A percentile compares a stretch with the other conserved stretches of the same genome.
Conservation (phyloP, 805 yeast species). For the Saccharomycopsis selenospora region DNA sequence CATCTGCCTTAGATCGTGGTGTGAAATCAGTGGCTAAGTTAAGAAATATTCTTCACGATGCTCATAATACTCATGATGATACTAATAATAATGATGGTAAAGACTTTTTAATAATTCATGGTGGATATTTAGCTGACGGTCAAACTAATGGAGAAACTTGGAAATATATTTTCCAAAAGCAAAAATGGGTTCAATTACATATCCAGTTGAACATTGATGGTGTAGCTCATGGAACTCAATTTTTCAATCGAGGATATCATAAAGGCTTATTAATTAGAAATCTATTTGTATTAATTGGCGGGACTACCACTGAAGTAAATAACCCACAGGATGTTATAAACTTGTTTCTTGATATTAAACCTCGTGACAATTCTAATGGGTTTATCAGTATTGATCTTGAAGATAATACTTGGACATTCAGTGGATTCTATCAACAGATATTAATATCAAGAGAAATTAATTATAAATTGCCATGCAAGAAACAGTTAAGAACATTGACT, state of each 20-base stretch:
- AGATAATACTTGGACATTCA: not conserved
- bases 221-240: not conserved
- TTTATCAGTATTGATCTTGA: not conserved
- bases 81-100: not conserved
- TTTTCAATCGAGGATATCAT: not conserved
- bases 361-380: not conserved
- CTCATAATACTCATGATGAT: not conserved
- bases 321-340: not conserved
- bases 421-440: constrained; percentile 1
- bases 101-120: constrained; percentile 2
- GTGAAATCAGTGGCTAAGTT: not conserved
- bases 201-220: not conserved
- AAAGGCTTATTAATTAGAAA: not conserved
- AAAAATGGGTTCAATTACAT: not conserved
- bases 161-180: not conserved
- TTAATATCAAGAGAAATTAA: not conserved
- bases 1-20: constrained; percentile 6
- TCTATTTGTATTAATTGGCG: not conserved
- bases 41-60: not conserved
- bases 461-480: not conserved
- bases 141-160: not conserved
- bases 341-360: not conserved
- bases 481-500: not conserved
- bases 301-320: not conserved
- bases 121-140: not conserved